Conservation (phyloP, 805 yeast genomes). For the Ogataea ganodermae region DNA sequence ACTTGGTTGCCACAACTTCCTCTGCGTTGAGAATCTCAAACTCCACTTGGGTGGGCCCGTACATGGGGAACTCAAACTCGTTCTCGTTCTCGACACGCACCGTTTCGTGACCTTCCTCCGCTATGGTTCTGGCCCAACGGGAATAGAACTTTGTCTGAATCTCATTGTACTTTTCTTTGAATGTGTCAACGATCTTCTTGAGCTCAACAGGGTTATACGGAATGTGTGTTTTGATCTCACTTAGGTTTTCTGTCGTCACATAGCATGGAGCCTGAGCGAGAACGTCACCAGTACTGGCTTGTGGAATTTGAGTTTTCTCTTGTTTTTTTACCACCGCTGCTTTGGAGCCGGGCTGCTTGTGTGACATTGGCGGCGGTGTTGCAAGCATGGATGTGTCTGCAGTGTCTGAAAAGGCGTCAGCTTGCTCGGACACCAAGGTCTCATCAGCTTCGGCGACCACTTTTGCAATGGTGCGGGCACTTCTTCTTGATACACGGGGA, state of each 20-base stretch:
- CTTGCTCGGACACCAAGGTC: neutral
- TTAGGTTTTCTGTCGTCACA: conserved; percentile 26
- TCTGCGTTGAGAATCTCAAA: conserved; percentile 30
- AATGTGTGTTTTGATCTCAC: conserved; percentile 16
- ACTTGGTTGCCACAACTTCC: conserved; percentile 33
- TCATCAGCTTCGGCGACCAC: neutral
- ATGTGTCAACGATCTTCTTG: conserved; percentile 17
- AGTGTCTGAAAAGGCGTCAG: too few species aligned
- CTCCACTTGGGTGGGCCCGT: conserved; percentile 36
- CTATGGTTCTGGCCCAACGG: conserved; percentile 24
- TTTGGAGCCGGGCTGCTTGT: neutral
- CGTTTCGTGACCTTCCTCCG: conserved; percentile 6
- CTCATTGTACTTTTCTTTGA: conserved; percentile 25
- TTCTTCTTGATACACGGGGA: neutral
- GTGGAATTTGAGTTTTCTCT: conserved; percentile 1
- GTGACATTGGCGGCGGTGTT: neutral
- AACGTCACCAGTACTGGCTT: neutral
- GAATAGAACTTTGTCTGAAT: conserved; percentile 28
- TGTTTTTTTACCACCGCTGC: neutral
- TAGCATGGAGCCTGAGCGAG: conserved; percentile 18
- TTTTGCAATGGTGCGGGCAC: neutral
- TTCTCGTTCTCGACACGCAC: conserved; percentile 14
- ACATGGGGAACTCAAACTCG: conserved; percentile 31
- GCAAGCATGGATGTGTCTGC: neutral
- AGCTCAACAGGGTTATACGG: conserved; percentile 15